Base-by-base conservation (phyloP, 768 basidiomycete genomes). In the Hemileccinum impolitum region DNA sequence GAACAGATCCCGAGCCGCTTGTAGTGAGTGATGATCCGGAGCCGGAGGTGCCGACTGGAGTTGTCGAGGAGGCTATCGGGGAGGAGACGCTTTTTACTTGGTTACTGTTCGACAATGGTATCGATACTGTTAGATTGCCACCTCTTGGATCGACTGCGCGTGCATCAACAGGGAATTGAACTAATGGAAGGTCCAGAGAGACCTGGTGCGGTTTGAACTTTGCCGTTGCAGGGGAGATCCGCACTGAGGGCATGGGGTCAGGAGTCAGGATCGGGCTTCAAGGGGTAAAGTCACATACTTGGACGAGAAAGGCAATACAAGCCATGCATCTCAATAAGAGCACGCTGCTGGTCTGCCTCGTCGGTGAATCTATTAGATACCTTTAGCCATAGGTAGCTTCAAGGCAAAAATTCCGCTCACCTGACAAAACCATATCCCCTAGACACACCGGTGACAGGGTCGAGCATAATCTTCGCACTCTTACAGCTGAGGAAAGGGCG, bases 391-490 rank as follows among this genome's bases (percentile, higher is more conserved):
- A 18, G 13, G 36, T 9, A 36, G 51, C 48, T 23, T 13, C 49
- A 45, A 46, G 55, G 61, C 12, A 39, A 18, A 41, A 2, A 42
- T 52, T 18, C 11, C 4, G 68, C 79, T 45, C 52, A 85, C 88
- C 94, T 79, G 34, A 96, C 93, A 62, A 95, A 95, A 25, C 93
- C 93, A 67, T 94, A 95, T 4, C 93, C 93, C 53, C 90, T 78
- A 25, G 89, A 91, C 18, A 92, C 81, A 15, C 92, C 92, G 5
- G 91, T 92, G 18, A 86, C 80, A 2, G 93, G 91, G 66, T 94
- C 91, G 41, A 92, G 73, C 91, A 94, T 94, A 56, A 92, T 95
- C 73, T 93, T 94, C 26, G 94, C 94, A 66, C 91, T 94, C 74
- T 92, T 93, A 71, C 92, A 94, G 65, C 90, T 94, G 32, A 82